Conservation (phyloP, 371 early-diverging fungal genomes). For the Cokeromyces recurvatus region DNA sequence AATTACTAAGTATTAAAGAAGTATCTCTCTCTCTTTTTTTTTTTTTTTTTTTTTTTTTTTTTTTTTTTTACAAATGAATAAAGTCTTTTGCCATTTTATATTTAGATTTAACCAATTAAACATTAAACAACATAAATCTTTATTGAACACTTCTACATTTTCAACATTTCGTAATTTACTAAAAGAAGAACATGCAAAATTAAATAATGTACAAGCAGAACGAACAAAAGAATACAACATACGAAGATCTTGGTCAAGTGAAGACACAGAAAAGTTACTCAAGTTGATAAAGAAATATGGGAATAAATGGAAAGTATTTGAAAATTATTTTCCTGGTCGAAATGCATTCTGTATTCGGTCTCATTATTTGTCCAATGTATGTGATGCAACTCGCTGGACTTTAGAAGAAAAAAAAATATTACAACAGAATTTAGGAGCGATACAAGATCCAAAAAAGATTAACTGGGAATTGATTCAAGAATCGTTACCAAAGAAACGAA, state of each 20-base stretch:
- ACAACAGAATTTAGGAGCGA: background rate
- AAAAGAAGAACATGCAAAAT: too few species aligned
- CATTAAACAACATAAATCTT: too few species aligned
- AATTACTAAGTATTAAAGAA: too few species aligned
- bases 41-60: too few species aligned
- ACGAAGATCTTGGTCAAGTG: constrained; percentile 8
- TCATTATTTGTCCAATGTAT: constrained; percentile 13
- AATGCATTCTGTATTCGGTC: constrained; percentile 11
- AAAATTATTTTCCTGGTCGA: constrained; percentile 11
- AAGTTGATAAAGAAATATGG: constrained; percentile 12
- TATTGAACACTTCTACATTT: too few species aligned
- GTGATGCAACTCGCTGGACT: constrained; percentile 14
- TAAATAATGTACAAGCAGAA: too few species aligned
- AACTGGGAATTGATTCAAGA: constrained; percentile 8
- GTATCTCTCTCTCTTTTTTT: too few species aligned
- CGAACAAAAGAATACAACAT: too few species aligned
- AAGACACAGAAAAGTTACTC: constrained; percentile 13
- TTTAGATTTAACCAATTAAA: too few species aligned
- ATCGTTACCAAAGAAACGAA: constrained; percentile 3
- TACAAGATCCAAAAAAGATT: constrained; percentile 1
- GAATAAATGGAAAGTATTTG: constrained; percentile 15
- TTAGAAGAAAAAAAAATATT: constrained; percentile 15
- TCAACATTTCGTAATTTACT: too few species aligned
- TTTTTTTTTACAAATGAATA: too few species aligned
- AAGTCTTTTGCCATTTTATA: too few species aligned